phyloP scores from a whole-genome alignment of 192 early-diverging fungal genomes.

The Coemansia sp. region DNA sequence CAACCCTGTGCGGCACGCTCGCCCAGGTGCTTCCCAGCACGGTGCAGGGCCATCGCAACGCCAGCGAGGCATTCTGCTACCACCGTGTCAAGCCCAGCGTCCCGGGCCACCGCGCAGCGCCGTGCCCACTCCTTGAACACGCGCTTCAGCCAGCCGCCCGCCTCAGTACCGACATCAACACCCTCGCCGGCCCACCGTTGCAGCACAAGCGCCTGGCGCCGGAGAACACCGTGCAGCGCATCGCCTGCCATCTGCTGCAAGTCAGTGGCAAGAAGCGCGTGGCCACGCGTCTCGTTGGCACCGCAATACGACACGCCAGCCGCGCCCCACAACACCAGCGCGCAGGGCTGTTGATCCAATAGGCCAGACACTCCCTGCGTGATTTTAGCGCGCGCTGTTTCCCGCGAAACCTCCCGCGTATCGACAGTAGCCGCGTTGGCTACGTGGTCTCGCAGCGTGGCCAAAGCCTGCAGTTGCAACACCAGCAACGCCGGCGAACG shows the following conservation, averaged over 20 bases:
- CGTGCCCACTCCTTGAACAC: slow-evolving; percentile 30
- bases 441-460: slow-evolving; percentile 12
- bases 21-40: no score
- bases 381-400: slow-evolving; percentile 13
- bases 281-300: slow-evolving; percentile 2
- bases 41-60: slow-evolving; percentile 13
- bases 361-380: not conserved
- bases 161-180: not conserved
- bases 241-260: not conserved
- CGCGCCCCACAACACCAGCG: slow-evolving; percentile 7
- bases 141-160: slow-evolving; percentile 21
- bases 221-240: not conserved
- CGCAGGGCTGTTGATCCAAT: not conserved
- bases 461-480: slow-evolving; percentile 6
- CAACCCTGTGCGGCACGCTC: slow-evolving; percentile 7
- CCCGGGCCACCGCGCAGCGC: not conserved
- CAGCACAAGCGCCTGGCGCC: slow-evolving; percentile 16
- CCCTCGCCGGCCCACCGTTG: slow-evolving; percentile 8
- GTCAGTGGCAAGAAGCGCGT: not conserved
- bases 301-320: slow-evolving; percentile 19
- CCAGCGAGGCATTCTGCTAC: slow-evolving; percentile 1
- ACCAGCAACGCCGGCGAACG: not conserved
- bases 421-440: not conserved
- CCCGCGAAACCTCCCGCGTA: slow-evolving; percentile 1
- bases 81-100: not conserved